phyloP scores from a whole-genome alignment of 768 basidiomycete species.

The Lenzites betulinus region DNA sequence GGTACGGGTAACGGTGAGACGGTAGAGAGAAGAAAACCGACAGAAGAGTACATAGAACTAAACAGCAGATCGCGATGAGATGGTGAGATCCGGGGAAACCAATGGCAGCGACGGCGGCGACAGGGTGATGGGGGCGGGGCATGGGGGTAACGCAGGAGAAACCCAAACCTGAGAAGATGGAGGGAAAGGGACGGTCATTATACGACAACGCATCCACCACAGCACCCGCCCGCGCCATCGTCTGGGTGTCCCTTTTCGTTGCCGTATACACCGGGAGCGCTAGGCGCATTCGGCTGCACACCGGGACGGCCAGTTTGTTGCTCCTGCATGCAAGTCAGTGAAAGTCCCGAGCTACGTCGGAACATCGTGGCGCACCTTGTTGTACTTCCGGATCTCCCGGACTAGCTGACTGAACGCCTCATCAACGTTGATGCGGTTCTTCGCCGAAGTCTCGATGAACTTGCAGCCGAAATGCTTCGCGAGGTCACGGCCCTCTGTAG shows the following conservation, averaged over 20 bases:
- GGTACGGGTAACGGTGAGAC: not conserved
- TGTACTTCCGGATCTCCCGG: constrained; percentile 90
- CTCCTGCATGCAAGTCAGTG: constrained; percentile 46
- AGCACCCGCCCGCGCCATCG: constrained; percentile 63
- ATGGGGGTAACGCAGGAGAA: constrained; percentile 20
- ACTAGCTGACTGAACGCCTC: constrained; percentile 94
- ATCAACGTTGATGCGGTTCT: constrained; percentile 95
- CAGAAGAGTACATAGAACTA: constrained; percentile 19
- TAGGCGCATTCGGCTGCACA: constrained; percentile 47
- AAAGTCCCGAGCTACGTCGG: not conserved
- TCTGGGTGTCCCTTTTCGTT: constrained; percentile 48
- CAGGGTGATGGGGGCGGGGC: constrained; percentile 2
- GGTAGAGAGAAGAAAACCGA: constrained; percentile 10
- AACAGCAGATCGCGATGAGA: constrained; percentile 22
- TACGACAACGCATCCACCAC: constrained; percentile 65
- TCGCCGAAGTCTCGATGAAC: constrained; percentile 96
- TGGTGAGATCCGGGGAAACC: constrained; percentile 11
- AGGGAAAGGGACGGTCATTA: constrained; percentile 29
- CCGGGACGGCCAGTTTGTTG: constrained; percentile 75
- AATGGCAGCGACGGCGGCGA: constrained; percentile 9
- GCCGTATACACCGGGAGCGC: constrained; percentile 51
- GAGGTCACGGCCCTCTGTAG: constrained; percentile 91
- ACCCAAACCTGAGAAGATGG: constrained; percentile 8
- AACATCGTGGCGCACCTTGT: constrained; percentile 65
- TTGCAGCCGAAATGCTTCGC: constrained; percentile 94